Evolutionary conservation across 1,284 basidiomycete species (phyloP).

Genomic region (Cutaneotrichosporon sp.): DNA sequence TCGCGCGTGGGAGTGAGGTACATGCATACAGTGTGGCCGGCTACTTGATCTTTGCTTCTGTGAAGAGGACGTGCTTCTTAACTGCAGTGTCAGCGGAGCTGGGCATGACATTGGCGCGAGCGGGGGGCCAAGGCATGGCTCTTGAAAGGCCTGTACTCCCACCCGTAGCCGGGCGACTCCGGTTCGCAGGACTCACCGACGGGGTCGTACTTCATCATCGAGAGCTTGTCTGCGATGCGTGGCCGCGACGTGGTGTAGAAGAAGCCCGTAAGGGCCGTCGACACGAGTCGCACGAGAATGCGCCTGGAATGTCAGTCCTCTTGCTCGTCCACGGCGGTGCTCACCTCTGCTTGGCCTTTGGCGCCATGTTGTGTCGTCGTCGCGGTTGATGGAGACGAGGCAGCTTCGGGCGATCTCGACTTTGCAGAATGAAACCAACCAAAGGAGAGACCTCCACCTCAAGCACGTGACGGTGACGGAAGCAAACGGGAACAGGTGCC

Average conservation of each 20-base stretch:
- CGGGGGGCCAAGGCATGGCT: too few relatives aligned
- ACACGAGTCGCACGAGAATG: constrained; percentile 75
- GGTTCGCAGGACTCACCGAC: constrained; percentile 68
- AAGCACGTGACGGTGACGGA: too few relatives aligned
- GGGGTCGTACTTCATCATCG: constrained; percentile 84
- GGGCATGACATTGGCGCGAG: too few relatives aligned
- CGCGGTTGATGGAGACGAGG: not conserved
- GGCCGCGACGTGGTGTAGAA: constrained; percentile 77
- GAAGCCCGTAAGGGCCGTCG: constrained; percentile 81
- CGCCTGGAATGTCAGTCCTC: too few relatives aligned
- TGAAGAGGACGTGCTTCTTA: constrained; percentile 66
- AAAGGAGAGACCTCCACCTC: constrained; percentile 2
- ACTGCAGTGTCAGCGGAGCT: constrained; percentile 50
- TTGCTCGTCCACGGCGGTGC: too few relatives aligned
- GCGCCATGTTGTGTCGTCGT: constrained; percentile 42
- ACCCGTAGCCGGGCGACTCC: too few relatives aligned
- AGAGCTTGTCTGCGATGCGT: constrained; percentile 64
- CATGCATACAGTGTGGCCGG: constrained; percentile 16
- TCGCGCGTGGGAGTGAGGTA: constrained; percentile 16
- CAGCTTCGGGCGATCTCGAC: constrained; percentile 1
- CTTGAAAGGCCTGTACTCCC: too few relatives aligned
- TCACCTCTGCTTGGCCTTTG: constrained; percentile 57
- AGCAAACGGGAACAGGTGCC: not conserved
- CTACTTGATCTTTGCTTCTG: constrained; percentile 59
- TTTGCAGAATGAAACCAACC: not conserved